Evolutionary conservation across 2,329 filamentous ascomycete species (phyloP), one percentile per base, ranked within the genome.

Genomic region (Parafenestella ontariensis): DNA sequence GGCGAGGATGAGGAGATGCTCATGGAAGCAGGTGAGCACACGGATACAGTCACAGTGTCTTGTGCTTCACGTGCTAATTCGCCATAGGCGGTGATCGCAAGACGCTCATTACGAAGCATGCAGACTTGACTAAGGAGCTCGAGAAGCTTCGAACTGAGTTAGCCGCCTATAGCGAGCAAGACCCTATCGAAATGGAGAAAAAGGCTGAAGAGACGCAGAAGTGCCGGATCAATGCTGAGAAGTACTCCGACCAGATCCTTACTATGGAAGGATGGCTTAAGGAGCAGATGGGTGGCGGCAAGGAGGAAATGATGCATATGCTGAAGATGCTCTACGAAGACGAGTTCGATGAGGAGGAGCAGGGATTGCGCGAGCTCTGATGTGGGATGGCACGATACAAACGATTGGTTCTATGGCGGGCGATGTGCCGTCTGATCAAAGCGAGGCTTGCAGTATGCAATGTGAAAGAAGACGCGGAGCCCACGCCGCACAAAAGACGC

Each of bases 261-360:
- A 66, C 69, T 52, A 79, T 82, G 76, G 79, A 82, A 53, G 64
- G 70, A 24, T 81, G 77, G 76, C 58, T 81, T 36, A 75, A 73
- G 62, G 71, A 70, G 47, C 55, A 64, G 11, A 49, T 61, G 10
- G 56, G 56, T 17, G 68, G 69, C 2, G 81, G 83, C 63, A 70
- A 75, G 37, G 81, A 81, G 54, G 53, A 74, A 5, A 59, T 85
- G 18, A 62, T 74, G n/a, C 61, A 58, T 3, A 67, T 84, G 15
- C 76, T 79, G 63, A 76, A 72, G 48, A 73, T 77, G 40, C 78
- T 77, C 44, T 87, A 86, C 60, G 82, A 80, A 8, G 79, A 79
- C 20, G 82, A 86, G 62, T 85, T 79, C 64, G 80, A 79, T 49
- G 72, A 81, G 50, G 83, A 87, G 50, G 82, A 81, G 34, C 78